phyloP scores from a whole-genome alignment of 2,329 filamentous ascomycete species.

The Apiospora koreana region DNA sequence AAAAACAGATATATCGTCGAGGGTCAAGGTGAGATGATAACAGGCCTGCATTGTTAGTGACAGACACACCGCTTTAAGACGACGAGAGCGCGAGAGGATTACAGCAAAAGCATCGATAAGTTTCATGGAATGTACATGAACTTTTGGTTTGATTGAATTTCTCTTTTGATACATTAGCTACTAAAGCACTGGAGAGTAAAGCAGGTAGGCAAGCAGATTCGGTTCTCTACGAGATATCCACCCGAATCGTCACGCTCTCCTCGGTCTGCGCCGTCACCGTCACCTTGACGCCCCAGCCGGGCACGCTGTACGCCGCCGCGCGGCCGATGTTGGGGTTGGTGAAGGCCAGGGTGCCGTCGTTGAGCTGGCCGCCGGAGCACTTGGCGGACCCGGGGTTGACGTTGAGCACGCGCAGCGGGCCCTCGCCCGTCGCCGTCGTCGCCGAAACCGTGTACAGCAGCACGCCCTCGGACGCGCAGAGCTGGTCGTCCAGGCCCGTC shows the following conservation, averaged over 20 bases:
- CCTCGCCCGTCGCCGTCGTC: slow-evolving; percentile 26
- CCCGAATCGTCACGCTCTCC: slow-evolving; percentile 31
- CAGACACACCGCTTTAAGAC: too few relatives aligned
- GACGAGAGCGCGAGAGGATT: too few relatives aligned
- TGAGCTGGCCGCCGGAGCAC: slow-evolving; percentile 31
- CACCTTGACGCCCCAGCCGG: slow-evolving; percentile 27
- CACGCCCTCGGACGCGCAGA: slow-evolving; percentile 34
- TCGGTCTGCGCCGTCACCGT: slow-evolving; percentile 22
- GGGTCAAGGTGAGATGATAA: too few relatives aligned
- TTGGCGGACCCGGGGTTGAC: slow-evolving; percentile 29
- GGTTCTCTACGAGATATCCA: slow-evolving; percentile 39
- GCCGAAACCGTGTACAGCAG: slow-evolving; percentile 38
- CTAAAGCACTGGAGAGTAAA: too few relatives aligned
- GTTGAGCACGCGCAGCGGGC: slow-evolving; percentile 35
- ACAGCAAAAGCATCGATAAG: too few relatives aligned
- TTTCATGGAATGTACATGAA: too few relatives aligned
- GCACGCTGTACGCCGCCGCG: slow-evolving; percentile 21
- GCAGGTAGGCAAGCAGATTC: too few relatives aligned
- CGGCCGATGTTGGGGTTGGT: too few relatives aligned
- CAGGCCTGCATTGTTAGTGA: too few relatives aligned
- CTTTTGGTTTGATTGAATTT: too few relatives aligned
- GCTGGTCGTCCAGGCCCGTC: slow-evolving; percentile 24
- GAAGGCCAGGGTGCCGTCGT: slow-evolving; percentile 33
- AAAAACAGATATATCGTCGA: too few relatives aligned
- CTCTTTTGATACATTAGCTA: too few relatives aligned